Percentiles rank a stretch among this genome's conserved stretches.
Conservation (phyloP, 2,329 filamentous ascomycete genomes). For the Scytalidium sp. region DNA sequence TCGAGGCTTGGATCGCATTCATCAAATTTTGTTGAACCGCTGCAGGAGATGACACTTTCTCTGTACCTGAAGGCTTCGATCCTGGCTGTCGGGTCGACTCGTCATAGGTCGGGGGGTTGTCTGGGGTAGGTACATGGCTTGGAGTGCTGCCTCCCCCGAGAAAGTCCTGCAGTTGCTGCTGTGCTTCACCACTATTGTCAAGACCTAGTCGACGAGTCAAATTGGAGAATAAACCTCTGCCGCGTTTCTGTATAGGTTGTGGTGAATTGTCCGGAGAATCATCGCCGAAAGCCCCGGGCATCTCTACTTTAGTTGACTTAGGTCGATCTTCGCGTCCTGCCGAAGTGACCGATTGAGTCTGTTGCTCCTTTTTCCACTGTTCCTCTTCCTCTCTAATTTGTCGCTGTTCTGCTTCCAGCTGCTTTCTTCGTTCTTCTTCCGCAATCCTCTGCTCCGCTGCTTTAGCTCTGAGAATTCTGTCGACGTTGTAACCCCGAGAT, state of each 20-base stretch:
- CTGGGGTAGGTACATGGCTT: conserved; percentile 5
- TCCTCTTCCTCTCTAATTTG: conserved; percentile 60
- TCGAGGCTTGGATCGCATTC: conserved; percentile 74
- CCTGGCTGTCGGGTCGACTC: conserved; percentile 14
- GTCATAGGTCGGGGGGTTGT: conserved; percentile 24
- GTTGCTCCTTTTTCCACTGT: conserved; percentile 31
- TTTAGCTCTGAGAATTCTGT: conserved; percentile 85
- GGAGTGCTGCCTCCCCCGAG: conserved; percentile 23
- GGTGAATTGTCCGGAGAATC: conserved; percentile 57
- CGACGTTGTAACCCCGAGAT: conserved; percentile 91
- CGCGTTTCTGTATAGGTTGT: conserved; percentile 32
- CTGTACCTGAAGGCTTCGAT: conserved; percentile 13
- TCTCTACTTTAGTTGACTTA: conserved; percentile 42
- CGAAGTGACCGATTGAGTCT: conserved; percentile 15
- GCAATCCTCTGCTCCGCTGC: conserved; percentile 84
- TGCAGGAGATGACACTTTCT: conserved; percentile 56
- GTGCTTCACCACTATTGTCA: conserved; percentile 45
- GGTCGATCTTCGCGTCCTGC: conserved; percentile 24
- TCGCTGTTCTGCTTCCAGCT: conserved; percentile 69
- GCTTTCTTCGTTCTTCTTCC: conserved; percentile 74
- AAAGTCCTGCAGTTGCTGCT: conserved; percentile 43
- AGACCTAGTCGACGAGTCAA: conserved; percentile 69
- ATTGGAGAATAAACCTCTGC: conserved; percentile 58
- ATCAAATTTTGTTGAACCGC: conserved; percentile 68
- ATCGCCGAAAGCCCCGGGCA: conserved; percentile 71